Evolutionary conservation across 257 asterid genomes (phyloP), one percentile per base, ranked within the genome.

Genomic region (Hygrophila difformis): DNA sequence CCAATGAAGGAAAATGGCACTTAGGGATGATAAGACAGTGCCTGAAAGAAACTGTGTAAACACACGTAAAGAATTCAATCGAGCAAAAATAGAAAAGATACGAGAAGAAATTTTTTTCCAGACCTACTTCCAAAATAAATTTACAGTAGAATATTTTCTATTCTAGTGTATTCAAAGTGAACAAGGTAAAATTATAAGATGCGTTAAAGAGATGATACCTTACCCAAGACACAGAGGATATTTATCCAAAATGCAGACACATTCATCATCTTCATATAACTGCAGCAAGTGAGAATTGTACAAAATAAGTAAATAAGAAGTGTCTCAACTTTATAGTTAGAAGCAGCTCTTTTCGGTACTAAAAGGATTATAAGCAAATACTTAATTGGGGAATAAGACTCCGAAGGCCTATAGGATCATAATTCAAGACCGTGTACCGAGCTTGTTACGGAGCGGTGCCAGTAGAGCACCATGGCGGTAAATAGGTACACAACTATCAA

Each of bases 201-300:
- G 70, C 44, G 54, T 35, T 17, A 29, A n/a, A 35, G 57, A 72
- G 28, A 71, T 60, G 82, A 79, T 85, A 79, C 93, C 96, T 91
- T 91, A 91, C 98, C 98, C 98, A 78, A 55, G 74, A 66, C 86
- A 71, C 72, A 91, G 55, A 35, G 98, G 98, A 72, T 75, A 72
- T 42, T 73, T 62, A 66, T 91, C 98, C 77, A 91, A 78, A 74
- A 91, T 82, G 82, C 96, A 82, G 18, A 82, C 65, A 59, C 98
- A 86, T 35, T 69, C 76, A 56, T 78, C 93, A 54, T 91, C 98
- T 67, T 86, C 98, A 34, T 85, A 91, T 51, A 91, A 64, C 98
- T 91, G 85, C 33, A 65, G 19, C 35, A 49, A 77, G 51, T 65
- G 33, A 39, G 55, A 45, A 37, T 38, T 55, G 35, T 40, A 33